These are phyloP conservation scores for Posidonia australis DNA, from an alignment of 106 monocot genomes.

Conservation along the genomic window DNA sequence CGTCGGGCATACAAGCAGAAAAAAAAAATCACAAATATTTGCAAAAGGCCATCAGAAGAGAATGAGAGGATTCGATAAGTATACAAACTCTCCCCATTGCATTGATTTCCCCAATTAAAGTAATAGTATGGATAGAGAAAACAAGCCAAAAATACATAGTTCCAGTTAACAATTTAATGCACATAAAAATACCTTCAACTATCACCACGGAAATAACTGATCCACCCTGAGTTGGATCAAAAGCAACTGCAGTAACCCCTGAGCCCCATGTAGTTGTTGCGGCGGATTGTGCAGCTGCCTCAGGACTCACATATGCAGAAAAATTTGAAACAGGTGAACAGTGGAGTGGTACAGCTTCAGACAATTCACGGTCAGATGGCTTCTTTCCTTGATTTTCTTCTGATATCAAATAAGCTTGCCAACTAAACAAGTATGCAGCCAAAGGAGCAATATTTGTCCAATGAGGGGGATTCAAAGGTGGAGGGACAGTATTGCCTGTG, in stretches of 20 bases:
- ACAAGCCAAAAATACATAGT: no score
- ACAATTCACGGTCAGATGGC: constrained; percentile 45
- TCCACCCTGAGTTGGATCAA: constrained; percentile 92
- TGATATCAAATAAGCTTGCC: constrained; percentile 67
- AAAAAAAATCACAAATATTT: no score
- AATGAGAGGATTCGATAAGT: no score
- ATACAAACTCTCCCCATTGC: no score
- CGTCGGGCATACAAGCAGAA: no score
- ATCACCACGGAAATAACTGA: constrained; percentile 96
- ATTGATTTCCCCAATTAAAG: no score
- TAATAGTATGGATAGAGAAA: no score
- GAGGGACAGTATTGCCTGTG: constrained; percentile 33
- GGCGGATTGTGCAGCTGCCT: constrained; percentile 91
- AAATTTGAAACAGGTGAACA: constrained; percentile 99
- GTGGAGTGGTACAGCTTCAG: constrained; percentile 55
- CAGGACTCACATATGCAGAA: constrained; percentile 97
- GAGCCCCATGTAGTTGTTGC: constrained; percentile 98
- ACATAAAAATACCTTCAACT: constrained; percentile 69
- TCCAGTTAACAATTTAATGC: background rate
- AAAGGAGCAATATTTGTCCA: constrained; percentile 84
- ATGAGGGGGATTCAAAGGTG: constrained; percentile 58
- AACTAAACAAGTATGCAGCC: constrained; percentile 74
- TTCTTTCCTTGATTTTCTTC: constrained; percentile 70
- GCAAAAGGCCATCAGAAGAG: no score
- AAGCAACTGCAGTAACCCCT: constrained; percentile 95